Evolutionary conservation across 257 asterid genomes (phyloP).

Genomic region (Przewalskia tangutica): DNA sequence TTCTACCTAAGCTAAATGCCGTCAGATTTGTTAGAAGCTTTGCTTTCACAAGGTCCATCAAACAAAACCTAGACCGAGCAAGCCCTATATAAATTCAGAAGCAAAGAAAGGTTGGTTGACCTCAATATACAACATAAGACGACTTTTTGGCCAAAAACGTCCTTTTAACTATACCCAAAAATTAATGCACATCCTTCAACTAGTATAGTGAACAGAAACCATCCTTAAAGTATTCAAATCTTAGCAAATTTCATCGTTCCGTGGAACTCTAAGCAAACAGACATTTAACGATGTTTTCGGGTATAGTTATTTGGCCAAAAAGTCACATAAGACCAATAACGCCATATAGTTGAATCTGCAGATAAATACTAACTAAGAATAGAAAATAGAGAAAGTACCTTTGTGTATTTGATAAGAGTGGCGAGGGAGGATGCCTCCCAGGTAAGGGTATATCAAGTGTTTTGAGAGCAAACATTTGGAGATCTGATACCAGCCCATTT

Average conservation of each 20-base stretch:
- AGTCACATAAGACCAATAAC: background rate
- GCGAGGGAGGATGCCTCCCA: conserved; percentile 84
- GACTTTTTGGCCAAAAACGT: too few species aligned
- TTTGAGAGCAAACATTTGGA: conserved; percentile 89
- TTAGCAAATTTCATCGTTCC: too few species aligned
- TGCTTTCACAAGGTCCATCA: background rate
- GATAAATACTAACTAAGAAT: background rate
- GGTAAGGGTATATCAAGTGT: conserved; percentile 77
- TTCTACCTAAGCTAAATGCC: background rate
- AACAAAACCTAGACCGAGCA: background rate
- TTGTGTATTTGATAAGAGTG: conserved; percentile 29
- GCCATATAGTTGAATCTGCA: background rate
- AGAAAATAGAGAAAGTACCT: background rate
- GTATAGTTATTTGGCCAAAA: too few species aligned
- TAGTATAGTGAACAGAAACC: too few species aligned
- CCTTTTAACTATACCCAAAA: too few species aligned
- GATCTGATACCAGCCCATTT: conserved; percentile 78
- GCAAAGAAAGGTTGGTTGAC: background rate
- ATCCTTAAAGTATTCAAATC: too few species aligned
- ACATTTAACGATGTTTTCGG: too few species aligned
- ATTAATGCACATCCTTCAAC: too few species aligned
- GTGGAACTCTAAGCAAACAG: too few species aligned
- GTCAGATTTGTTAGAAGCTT: background rate
- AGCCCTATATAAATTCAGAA: background rate
- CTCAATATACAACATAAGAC: background rate